Percentiles rank a stretch among this genome's conserved stretches.
Conservation (phyloP, 2,329 filamentous ascomycete genomes). For the Fusarium odoratissimum region DNA sequence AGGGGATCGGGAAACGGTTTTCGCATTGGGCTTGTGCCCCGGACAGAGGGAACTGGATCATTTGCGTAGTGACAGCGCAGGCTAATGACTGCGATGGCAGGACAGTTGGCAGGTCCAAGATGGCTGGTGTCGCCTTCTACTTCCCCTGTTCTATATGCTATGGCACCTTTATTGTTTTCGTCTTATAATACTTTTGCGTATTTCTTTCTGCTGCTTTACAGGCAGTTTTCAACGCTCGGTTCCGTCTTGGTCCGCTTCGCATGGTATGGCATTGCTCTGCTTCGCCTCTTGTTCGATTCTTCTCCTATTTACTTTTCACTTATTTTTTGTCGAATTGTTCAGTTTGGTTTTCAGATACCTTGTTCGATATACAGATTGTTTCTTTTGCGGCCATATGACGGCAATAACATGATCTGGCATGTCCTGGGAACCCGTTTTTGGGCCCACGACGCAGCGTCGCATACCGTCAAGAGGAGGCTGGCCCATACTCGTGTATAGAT, state of each 20-base stretch:
- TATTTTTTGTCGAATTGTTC: conserved; percentile 39
- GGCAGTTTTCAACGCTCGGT: conserved; percentile 27
- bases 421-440: conserved; percentile 22
- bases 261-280: conserved; percentile 37
- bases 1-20: conserved; percentile 44
- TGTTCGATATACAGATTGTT: conserved; percentile 66
- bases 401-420: conserved; percentile 35
- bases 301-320: conserved; percentile 41
- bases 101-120: conserved; percentile 64
- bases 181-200: conserved; percentile 45
- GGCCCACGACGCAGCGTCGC: conserved; percentile 17
- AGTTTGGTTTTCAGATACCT: conserved; percentile 63
- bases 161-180: conserved; percentile 51
- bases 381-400: conserved; percentile 44
- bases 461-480: conserved; percentile 45
- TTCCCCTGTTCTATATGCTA: conserved; percentile 54
- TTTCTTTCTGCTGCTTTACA: conserved; percentile 17
- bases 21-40: conserved; percentile 44
- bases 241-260: background rate
- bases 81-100: conserved; percentile 59
- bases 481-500: conserved; percentile 52
- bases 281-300: conserved; percentile 40
- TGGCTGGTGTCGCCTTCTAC: conserved; percentile 56
- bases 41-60: conserved; percentile 48
- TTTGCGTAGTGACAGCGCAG: conserved; percentile 50